phyloP scores from a whole-genome alignment of 2,329 filamentous ascomycete species.

The Gnomoniopsis smithogilvyi region DNA sequence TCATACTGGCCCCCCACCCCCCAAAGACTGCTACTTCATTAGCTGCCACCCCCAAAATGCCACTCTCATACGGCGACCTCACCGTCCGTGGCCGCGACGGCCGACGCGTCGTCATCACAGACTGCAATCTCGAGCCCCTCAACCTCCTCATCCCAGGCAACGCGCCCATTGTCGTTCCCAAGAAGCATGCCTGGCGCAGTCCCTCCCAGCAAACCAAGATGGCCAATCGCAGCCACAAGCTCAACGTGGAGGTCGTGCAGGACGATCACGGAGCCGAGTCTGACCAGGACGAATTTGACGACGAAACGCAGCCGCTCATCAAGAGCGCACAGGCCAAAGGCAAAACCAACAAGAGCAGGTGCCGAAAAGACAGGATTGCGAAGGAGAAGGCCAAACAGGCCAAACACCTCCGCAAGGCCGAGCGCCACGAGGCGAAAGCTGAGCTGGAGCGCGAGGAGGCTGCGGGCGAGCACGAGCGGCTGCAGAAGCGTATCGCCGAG shows the following conservation, averaged over 20 bases:
- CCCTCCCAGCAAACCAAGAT: neutral
- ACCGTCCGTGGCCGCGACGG: constrained; percentile 5
- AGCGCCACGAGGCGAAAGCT: constrained; percentile 7
- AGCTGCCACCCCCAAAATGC: neutral
- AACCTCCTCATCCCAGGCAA: constrained; percentile 15
- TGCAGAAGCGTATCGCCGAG: neutral
- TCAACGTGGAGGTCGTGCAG: neutral
- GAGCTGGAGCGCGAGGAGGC: constrained; percentile 1
- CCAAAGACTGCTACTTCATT: too few relatives aligned
- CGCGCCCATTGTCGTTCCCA: constrained; percentile 15
- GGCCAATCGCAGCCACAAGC: neutral
- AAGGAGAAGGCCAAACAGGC: neutral
- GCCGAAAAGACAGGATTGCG: constrained; percentile 1
- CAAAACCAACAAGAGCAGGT: neutral
- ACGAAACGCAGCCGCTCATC: constrained; percentile 8
- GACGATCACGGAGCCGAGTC: neutral
- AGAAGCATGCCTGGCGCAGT: constrained; percentile 6
- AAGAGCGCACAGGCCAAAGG: neutral
- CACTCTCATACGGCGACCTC: neutral
- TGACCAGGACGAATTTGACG: neutral
- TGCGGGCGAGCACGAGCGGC: constrained; percentile 3
- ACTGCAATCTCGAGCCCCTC: constrained; percentile 14
- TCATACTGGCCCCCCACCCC: too few relatives aligned
- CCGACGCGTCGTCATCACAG: constrained; percentile 1
- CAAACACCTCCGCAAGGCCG: neutral